Evolutionary conservation across 2,329 filamentous ascomycete genomes (phyloP).

Genomic region (Colletotrichum tofieldiae): DNA sequence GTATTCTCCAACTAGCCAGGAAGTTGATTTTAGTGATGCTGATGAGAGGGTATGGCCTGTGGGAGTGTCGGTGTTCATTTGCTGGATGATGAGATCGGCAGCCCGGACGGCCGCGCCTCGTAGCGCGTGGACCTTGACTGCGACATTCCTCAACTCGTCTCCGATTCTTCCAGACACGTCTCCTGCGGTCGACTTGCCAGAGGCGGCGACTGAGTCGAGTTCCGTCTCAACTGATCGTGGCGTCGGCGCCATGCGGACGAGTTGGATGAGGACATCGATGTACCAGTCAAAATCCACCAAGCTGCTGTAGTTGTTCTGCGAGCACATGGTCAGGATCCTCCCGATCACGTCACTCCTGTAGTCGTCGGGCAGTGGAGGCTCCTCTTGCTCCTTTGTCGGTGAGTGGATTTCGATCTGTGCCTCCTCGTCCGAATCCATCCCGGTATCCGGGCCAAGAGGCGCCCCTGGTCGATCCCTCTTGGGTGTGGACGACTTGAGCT

Average conservation of each 20-base stretch:
- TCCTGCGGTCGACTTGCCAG: slow-evolving; percentile 50
- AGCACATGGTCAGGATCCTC: slow-evolving; percentile 90
- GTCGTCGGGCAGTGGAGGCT: slow-evolving; percentile 83
- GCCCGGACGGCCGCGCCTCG: slow-evolving; percentile 85
- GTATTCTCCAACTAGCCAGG: slow-evolving; percentile 94
- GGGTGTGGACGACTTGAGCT: slow-evolving; percentile 80
- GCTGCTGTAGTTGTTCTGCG: slow-evolving; percentile 88
- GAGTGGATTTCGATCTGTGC: slow-evolving; percentile 60
- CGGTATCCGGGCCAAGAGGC: slow-evolving; percentile 60
- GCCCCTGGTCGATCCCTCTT: slow-evolving; percentile 63
- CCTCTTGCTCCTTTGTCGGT: slow-evolving; percentile 55
- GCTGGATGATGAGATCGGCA: slow-evolving; percentile 81
- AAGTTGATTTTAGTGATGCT: slow-evolving; percentile 81
- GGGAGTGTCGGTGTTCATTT: slow-evolving; percentile 67
- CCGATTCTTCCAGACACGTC: slow-evolving; percentile 82
- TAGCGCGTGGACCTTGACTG: slow-evolving; percentile 91
- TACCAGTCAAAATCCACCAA: slow-evolving; percentile 98
- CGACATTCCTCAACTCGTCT: slow-evolving; percentile 88
- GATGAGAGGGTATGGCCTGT: slow-evolving; percentile 70
- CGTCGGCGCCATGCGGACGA: slow-evolving; percentile 80
- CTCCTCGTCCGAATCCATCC: slow-evolving; percentile 66
- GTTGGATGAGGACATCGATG: slow-evolving; percentile 88
- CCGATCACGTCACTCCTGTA: slow-evolving; percentile 88
- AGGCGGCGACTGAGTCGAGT: slow-evolving; percentile 49
- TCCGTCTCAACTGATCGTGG: slow-evolving; percentile 60